These are phyloP conservation scores for Lasiosphaeria hispida DNA, from an alignment of 495 filamentous ascomycete genomes.

Conservation along the genomic window DNA sequence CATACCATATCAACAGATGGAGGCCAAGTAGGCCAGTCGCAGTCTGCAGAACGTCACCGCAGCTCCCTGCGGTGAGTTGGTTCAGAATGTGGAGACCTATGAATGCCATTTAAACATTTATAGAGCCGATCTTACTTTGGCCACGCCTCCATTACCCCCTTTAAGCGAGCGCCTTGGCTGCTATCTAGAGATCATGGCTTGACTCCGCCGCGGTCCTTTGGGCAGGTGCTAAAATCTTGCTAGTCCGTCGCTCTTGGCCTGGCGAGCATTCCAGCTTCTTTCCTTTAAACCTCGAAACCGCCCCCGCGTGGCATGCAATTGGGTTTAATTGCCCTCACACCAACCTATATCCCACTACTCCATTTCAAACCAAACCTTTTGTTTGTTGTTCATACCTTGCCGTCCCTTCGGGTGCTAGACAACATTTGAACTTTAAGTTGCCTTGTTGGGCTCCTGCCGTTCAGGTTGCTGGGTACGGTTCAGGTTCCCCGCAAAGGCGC, in stretches of 20 bases:
- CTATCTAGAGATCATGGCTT: no score
- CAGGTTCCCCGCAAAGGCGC: no score
- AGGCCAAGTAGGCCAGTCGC: background rate
- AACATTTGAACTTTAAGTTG: no score
- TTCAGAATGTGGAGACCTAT: no score
- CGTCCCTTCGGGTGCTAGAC: no score
- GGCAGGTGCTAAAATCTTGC: conserved; percentile 5
- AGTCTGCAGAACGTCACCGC: background rate
- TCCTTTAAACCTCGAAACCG: conserved; percentile 4
- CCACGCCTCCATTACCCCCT: background rate
- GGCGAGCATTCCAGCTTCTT: background rate
- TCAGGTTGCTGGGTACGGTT: no score
- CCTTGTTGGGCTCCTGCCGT: no score
- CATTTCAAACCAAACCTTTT: background rate
- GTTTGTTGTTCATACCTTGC: no score
- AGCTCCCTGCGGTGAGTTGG: background rate
- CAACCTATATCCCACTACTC: background rate
- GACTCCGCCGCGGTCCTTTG: background rate
- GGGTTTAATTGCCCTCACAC: background rate
- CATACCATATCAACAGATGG: background rate
- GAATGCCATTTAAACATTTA: no score
- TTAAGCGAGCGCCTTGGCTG: background rate
- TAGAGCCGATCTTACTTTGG: no score
- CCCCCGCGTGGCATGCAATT: background rate
- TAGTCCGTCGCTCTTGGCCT: background rate